Evolutionary conservation across 2,329 filamentous ascomycete species (phyloP), one percentile per base, ranked within the genome.

Genomic region (Penicillium hordei): DNA sequence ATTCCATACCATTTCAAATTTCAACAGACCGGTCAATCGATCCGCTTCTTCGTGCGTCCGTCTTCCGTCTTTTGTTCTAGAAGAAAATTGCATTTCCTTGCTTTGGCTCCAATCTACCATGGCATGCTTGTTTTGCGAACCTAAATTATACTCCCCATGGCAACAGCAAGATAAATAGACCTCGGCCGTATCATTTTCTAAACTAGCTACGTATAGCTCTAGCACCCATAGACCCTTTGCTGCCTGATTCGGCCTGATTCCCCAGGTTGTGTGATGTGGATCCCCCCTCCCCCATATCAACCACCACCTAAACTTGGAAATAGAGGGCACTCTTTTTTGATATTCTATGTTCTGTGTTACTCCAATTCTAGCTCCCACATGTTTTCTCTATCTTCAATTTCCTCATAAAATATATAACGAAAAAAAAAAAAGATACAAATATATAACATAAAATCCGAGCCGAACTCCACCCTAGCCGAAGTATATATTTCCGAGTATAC

Each of bases 1-100:
- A 73, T 62, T 70, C 63, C 68, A 73, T 68, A 70, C 65, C 66
- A 69, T 72, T 69, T 70, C 55, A 57, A 55, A 55, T 48, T 57
- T 62, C 64, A 66, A 56, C 60, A 60, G n/a, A 23, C 60, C 57
- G 61, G 62, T 62, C 54, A 60, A 56, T 64, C 55, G 60, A 63
- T 59, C 54, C 52, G 58, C 46, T 48, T 50, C 51, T 60, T 57
- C 53, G 48, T 56, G 50, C 39, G 54, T 45, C 55, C 31, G 46
- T 48, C 58, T 65, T 56, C 23, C 45, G 31, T 51, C 38, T 55
- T 25, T 43, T 55, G 57, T 59, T 61, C 38, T 62, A 65, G 62
- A 63, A 59, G 58, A 46, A 46, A 65, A 66, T 65, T 60, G 61
- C 58, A 64, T 62, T 55, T 45, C 48, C 44, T 58, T 65, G 63